Percentiles rank a stretch among this genome's conserved stretches.
These are phyloP conservation scores for Stephania cephalantha DNA, from an alignment of 164 flowering plant species.

Conservation along the genomic window DNA sequence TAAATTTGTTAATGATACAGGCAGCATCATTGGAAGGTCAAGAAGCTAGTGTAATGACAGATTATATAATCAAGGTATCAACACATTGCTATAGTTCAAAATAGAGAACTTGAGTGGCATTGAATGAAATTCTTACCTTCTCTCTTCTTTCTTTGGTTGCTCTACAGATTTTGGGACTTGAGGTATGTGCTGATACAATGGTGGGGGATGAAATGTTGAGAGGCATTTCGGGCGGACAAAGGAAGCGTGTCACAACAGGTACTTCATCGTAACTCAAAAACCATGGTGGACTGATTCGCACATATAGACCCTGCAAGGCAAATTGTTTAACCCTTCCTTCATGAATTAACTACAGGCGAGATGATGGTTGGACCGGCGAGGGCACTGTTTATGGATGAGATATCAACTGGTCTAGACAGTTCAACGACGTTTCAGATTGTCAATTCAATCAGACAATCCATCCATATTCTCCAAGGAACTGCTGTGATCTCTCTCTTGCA, in stretches of 20 bases:
- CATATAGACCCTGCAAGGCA: neutral
- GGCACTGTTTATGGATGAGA: constrained; percentile 82
- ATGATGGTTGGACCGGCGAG: constrained; percentile 79
- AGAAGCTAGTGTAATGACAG: constrained; percentile 60
- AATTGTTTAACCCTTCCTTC: neutral
- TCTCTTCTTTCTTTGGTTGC: neutral
- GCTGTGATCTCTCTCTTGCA: constrained; percentile 74
- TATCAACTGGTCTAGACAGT: constrained; percentile 82
- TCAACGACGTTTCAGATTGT: constrained; percentile 76
- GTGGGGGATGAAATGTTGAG: constrained; percentile 46
- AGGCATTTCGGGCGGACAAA: constrained; percentile 50
- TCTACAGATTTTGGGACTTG: constrained; percentile 40
- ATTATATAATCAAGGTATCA: constrained; percentile 61
- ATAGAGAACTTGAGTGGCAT: neutral
- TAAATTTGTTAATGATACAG: constrained; percentile 21
- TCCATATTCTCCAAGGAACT: constrained; percentile 56
- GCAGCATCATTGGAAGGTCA: constrained; percentile 66
- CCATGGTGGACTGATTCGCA: neutral
- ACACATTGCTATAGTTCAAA: neutral
- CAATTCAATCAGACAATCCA: constrained; percentile 44
- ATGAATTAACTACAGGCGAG: constrained; percentile 37
- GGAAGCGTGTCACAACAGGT: constrained; percentile 48
- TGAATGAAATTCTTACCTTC: neutral
- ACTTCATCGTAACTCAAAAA: neutral
- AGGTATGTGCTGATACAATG: constrained; percentile 44